Conservation (phyloP, 306 rosid species). For the Parietaria judaica region DNA sequence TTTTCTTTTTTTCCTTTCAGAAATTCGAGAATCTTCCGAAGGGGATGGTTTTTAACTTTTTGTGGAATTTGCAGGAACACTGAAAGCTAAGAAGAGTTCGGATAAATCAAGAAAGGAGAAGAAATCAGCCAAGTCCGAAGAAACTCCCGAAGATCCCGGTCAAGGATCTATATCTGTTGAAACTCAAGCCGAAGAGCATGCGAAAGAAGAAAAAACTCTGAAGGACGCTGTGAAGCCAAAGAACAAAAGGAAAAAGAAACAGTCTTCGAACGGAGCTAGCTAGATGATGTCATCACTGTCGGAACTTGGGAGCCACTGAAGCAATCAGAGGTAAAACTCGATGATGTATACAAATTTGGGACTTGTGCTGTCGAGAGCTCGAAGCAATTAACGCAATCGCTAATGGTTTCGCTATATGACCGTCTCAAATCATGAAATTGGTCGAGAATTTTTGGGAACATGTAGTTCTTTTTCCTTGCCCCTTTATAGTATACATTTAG, state of each 20-base stretch:
- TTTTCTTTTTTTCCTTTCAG: neutral
- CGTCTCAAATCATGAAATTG: neutral
- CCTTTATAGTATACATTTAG: neutral
- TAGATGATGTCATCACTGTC: constrained; percentile 14
- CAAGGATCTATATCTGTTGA: constrained; percentile 24
- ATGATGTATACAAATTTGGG: neutral
- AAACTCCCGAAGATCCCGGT: constrained; percentile 28
- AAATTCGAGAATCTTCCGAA: no score
- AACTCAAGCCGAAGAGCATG: constrained; percentile 20
- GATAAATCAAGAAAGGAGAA: constrained; percentile 26
- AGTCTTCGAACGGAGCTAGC: constrained; percentile 31
- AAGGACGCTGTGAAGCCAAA: constrained; percentile 80
- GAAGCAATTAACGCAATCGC: neutral
- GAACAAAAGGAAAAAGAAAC: constrained; percentile 50
- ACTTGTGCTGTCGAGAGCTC: neutral
- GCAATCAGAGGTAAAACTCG: neutral
- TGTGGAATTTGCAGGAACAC: constrained; percentile 33
- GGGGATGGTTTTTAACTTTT: no score
- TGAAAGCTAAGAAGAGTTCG: constrained; percentile 22
- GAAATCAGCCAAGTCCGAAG: constrained; percentile 25
- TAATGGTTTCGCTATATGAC: neutral
- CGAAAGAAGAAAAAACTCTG: constrained; percentile 47
- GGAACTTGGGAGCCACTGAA: neutral
- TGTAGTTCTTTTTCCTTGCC: neutral
- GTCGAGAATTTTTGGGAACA: neutral